A percentile compares a stretch with the other conserved stretches of the same genome.
Evolutionary conservation across 1,139 yeast genomes (phyloP).

Genomic region (Yarrowia galli): DNA sequence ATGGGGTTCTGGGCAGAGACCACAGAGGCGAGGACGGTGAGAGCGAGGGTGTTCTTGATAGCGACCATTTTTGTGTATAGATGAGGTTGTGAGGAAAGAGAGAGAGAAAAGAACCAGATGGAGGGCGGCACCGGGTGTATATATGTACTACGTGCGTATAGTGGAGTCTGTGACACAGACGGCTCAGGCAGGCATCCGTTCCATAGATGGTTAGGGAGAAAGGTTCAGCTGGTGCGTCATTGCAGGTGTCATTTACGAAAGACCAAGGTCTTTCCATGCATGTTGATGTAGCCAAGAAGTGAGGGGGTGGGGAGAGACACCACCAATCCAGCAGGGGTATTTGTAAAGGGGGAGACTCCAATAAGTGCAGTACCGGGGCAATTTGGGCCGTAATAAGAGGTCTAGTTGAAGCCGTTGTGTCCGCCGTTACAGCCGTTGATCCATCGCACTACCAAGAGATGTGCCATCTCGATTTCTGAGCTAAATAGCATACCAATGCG

Average conservation of each 20-base stretch:
- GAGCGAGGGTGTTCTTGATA: slow-evolving; percentile 40
- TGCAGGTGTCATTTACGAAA: slow-evolving; percentile 25
- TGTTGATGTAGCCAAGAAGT: slow-evolving; percentile 27
- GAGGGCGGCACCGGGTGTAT: background rate
- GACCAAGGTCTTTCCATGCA: slow-evolving; percentile 23
- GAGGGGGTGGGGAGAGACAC: slow-evolving; percentile 31
- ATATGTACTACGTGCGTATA: slow-evolving; percentile 5
- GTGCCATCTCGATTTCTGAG: background rate
- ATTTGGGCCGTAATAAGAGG: background rate
- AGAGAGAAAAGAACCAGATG: background rate
- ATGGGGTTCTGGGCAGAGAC: slow-evolving; percentile 42
- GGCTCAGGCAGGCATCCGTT: slow-evolving; percentile 18
- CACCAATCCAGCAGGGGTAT: slow-evolving; percentile 3
- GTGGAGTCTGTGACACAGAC: background rate
- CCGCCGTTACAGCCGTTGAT: no score
- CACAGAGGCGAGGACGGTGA: slow-evolving; percentile 41
- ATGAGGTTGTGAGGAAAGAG: background rate
- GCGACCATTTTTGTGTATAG: slow-evolving; percentile 41
- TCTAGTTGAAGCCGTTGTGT: background rate
- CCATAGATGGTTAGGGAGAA: slow-evolving; percentile 12
- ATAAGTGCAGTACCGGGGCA: background rate
- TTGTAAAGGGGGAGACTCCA: no score
- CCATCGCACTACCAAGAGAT: background rate
- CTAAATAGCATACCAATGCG: slow-evolving; percentile 10
- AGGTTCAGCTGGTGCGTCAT: slow-evolving; percentile 20